Percentiles rank a stretch among this genome's conserved stretches.
These are phyloP conservation scores for Effrenium voratum DNA, from an alignment of 73 alveolate genomes.

Conservation along the genomic window DNA sequence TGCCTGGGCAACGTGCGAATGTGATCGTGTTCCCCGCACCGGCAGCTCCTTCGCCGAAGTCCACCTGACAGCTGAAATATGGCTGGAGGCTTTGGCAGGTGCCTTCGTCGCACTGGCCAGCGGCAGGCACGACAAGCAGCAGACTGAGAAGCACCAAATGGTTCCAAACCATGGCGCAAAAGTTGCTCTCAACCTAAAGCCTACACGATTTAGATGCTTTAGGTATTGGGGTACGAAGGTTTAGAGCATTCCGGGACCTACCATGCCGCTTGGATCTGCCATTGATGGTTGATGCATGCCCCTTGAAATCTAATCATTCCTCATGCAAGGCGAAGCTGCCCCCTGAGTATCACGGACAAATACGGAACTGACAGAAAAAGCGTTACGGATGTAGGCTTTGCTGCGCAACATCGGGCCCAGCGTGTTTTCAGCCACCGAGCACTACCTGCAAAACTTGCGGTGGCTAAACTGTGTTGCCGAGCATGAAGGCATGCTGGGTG, in stretches of 20 bases:
- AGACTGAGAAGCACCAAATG: not conserved
- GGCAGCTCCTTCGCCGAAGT: constrained; percentile 16
- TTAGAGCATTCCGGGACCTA: constrained; percentile 8
- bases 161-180: constrained; percentile 19
- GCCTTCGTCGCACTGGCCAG: constrained; percentile 32
- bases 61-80: not conserved
- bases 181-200: not conserved
- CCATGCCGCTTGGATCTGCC: no score
- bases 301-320: no score
- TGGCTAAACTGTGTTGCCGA: no score
- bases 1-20: not conserved
- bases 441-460: no score
- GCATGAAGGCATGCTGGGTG: no score
- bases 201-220: not conserved
- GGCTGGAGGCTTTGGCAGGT: constrained; percentile 43
- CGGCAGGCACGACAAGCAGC: not conserved
- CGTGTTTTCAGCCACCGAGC: no score
- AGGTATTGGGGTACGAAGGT: constrained; percentile 7
- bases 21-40: constrained; percentile 31
- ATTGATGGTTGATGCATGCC: no score
- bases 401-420: no score
- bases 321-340: no score
- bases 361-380: no score
- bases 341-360: no score
- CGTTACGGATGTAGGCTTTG: no score